Evolutionary conservation across 192 early-diverging fungal species (phyloP), one percentile per base, ranked within the genome.

Genomic region (Podila horticola): DNA sequence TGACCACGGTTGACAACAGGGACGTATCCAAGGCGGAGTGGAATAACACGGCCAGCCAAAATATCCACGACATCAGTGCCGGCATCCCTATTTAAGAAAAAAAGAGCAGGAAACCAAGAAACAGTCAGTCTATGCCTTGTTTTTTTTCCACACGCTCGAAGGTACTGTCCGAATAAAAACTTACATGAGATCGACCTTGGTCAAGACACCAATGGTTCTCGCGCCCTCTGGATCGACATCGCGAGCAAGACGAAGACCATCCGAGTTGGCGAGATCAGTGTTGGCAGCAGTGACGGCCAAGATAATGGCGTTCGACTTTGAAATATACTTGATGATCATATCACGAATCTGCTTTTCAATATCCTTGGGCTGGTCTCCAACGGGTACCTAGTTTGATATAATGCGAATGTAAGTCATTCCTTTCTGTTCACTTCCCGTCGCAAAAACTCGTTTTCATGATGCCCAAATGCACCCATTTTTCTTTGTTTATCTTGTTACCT

Each of bases 21-120:
- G 15, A 99, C 98, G 82, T 99, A 99, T 36, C 94, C 95, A 12
- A 99, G 88, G 28, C 97, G 90, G 68, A 99, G 90, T 4, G 97
- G 98, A 86, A 99, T 99, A 26, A 99, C 91, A 19, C 98, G 89
- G 0, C 96, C 96, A 9, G 97, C 97, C 77, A 99, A 90, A 82
- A 99, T 98, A 81, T 99, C 98, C 52, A 99, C 96, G 9, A 99
- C 97, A 84, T 99, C 98, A 15, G 98, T 99, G 34, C 98, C 98
- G 82, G 91, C 88, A 87, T 99, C 98, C 84, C 84, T 85, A 69
- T 50, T 26, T 45, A 17, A 45, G 41, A 45, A 45, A 45, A 1
- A 45, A 45, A 13, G 41, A 50, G 8, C 41, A 45, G 41, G 13
- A 45, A 45, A 12, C 1, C 41, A 12, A 45, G 41, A 45, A 36